Percentiles rank a stretch among this genome's conserved stretches.
Conservation (phyloP, 345 rosid genomes). For the Euphorbia lathyris region DNA sequence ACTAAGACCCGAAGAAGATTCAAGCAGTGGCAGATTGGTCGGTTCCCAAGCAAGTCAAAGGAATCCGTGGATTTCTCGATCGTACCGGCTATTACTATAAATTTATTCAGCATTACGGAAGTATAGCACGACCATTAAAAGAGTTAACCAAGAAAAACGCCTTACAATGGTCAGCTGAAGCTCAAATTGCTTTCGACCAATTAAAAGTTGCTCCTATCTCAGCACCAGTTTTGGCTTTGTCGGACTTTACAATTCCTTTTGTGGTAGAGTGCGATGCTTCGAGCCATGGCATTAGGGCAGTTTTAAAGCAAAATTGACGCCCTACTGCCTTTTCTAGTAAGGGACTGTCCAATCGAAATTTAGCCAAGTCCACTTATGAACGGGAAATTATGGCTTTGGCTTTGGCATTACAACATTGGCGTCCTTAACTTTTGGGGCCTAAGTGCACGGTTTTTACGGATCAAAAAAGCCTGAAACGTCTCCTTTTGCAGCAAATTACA, state of each 20-base stretch:
- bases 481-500: too few relatives aligned
- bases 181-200: background rate
- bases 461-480: background rate
- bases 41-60: background rate
- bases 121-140: background rate
- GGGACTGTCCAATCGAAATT: background rate
- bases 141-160: background rate
- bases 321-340: background rate
- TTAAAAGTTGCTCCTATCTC: background rate
- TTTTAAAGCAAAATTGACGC: background rate
- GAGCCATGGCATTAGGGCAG: background rate
- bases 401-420: background rate
- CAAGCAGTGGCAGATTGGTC: background rate
- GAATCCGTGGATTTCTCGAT: background rate
- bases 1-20: background rate
- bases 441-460: background rate
- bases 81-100: background rate
- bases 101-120: background rate
- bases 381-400: background rate
- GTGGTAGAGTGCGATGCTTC: background rate
- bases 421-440: background rate
- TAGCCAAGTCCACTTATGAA: background rate
- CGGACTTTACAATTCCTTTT: background rate
- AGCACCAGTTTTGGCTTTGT: background rate
- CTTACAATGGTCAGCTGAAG: background rate